These are phyloP conservation scores for Porcisia deanei DNA, from an alignment of 208 protist species.

Conservation along the genomic window DNA sequence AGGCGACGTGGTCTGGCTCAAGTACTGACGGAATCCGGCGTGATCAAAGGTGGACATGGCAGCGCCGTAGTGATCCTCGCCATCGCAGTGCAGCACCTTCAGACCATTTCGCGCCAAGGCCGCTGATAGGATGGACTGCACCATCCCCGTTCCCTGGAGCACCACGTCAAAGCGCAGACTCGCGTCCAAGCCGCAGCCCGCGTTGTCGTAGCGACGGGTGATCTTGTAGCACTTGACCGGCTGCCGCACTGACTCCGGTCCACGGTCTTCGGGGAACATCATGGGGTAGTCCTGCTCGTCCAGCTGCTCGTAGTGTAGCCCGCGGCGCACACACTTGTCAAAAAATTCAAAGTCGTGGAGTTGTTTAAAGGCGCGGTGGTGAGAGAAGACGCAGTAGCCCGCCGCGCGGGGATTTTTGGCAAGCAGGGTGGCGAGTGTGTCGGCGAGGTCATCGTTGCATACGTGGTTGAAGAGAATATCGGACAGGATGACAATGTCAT, in stretches of 20 bases:
- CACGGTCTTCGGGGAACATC: conserved; percentile 90
- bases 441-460: conserved; percentile 84
- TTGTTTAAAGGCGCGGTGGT: conserved; percentile 87
- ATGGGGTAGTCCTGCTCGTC: conserved; percentile 83
- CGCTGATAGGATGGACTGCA: conserved; percentile 83
- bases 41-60: conserved; percentile 51
- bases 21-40: conserved; percentile 35
- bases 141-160: conserved; percentile 88
- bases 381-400: conserved; percentile 91
- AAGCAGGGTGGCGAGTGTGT: conserved; percentile 62
- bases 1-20: conserved; percentile 10
- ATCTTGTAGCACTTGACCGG: conserved; percentile 85
- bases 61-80: conserved; percentile 79
- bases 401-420: conserved; percentile 42
- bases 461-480: conserved; percentile 93
- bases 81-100: conserved; percentile 92
- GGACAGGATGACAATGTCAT: conserved; percentile 86
- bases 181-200: conserved; percentile 47
- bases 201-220: conserved; percentile 52
- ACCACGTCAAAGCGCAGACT: conserved; percentile 72
- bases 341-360: conserved; percentile 87
- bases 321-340: conserved; percentile 79
- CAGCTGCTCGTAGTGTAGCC: conserved; percentile 70
- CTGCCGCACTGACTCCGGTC: conserved; percentile 75
- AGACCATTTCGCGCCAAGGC: conserved; percentile 81